Base-by-base conservation (phyloP, 1,284 basidiomycete species). In the Malassezia cuniculi region DNA sequence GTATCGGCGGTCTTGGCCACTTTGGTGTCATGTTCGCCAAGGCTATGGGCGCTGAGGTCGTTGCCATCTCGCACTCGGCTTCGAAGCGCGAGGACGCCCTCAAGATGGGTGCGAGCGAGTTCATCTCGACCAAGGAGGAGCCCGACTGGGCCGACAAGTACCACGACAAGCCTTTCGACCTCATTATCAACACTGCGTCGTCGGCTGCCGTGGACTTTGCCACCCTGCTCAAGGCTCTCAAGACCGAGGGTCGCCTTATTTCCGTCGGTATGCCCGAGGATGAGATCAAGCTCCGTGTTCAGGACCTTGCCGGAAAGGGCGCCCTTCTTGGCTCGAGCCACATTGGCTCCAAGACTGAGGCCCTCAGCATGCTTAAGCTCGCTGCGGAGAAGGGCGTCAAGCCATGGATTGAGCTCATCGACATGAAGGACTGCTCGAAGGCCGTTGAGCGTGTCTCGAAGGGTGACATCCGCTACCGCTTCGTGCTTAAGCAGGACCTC, bases 291-390 rank as follows among this genome's bases (percentile, higher is more conserved):
- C 55, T 68, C 32, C 54, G 66, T 24, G 67, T 71, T 34, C 60
- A 66, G 37, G 54, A 70, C 35, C 54, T 71, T 36, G 66, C 69
- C 19, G 62, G 57, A 11, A 71, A 71, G 51, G 71, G 69, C 10
- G 27, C 42, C 1, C 42, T 58, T 11, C 53, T 75, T 33, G 71
- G 72, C 18, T 73, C 71, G 15, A 71, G 68, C 29, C 71, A 75
- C 65, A 76, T 81, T 35, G 79, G 78, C 24, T 76, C 70, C 65
- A 78, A 77, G 69, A 72, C 72, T 47, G 78, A 81, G 57, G 75
- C 71, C 14, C 54, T 75, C 14, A 70, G 71, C 45, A 64, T 64
- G 60, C 54, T 64, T 22, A 34, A 43, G 26, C 48, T 64, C 6
- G 60, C 58, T 11, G 57, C 51, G 1, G 56, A 61, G 36, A 57